phyloP scores from a whole-genome alignment of 192 early-diverging fungal genomes.

The Dimargaris cristalligena region DNA sequence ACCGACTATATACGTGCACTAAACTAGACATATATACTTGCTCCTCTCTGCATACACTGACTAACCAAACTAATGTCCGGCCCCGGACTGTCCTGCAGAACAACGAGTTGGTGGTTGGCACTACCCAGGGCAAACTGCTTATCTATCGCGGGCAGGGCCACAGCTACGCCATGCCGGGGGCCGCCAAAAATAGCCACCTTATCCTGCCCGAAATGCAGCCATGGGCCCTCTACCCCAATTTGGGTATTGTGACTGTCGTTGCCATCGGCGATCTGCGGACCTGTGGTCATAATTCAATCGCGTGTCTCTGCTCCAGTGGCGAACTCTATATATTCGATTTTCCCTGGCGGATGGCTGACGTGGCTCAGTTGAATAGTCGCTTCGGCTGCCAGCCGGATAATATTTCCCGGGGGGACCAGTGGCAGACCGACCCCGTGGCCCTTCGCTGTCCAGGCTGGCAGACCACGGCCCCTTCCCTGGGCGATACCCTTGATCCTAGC shows the following conservation, averaged over 20 bases:
- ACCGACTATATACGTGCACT: too few species aligned
- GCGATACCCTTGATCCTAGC: too few species aligned
- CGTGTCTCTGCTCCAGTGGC: neutral
- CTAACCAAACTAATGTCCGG: too few species aligned
- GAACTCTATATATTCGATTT: slow-evolving; percentile 10
- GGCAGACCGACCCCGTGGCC: neutral
- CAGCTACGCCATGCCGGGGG: slow-evolving; percentile 4
- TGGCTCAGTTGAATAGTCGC: neutral
- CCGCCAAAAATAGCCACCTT: neutral
- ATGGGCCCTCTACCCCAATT: slow-evolving; percentile 1
- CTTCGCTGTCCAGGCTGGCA: neutral
- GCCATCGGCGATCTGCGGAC: slow-evolving; percentile 7
- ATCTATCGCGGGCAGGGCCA: slow-evolving; percentile 7
- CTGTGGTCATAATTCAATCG: slow-evolving; percentile 5
- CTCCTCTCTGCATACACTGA: too few species aligned
- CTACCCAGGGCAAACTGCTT: neutral
- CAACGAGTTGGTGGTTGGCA: slow-evolving; percentile 8
- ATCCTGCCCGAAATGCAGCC: neutral
- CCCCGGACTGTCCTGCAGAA: neutral
- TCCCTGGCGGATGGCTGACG: neutral
- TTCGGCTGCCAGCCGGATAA: neutral
- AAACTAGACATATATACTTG: too few species aligned
- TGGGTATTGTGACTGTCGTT: neutral
- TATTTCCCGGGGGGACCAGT: neutral
- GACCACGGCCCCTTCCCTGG: neutral